A percentile compares a stretch with the other conserved stretches of the same genome.
Evolutionary conservation across 2,329 filamentous ascomycete genomes (phyloP).

Genomic region (Calonectria crousiana): DNA sequence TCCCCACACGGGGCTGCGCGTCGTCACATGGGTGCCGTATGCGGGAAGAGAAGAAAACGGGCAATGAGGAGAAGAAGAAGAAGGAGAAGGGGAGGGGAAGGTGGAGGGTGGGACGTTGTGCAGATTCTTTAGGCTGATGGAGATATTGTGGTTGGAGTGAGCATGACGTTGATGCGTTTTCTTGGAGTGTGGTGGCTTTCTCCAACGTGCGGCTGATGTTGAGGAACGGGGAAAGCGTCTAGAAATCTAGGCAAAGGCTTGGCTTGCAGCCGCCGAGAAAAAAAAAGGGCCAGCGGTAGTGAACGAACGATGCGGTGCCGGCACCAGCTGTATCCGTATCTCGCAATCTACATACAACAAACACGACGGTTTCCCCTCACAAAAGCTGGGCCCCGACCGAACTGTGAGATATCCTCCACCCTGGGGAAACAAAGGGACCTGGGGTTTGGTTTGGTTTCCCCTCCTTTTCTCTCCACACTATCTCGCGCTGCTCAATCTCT

Average conservation of each 20-base stretch:
- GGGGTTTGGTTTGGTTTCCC: background rate
- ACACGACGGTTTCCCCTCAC: background rate
- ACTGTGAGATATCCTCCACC: background rate
- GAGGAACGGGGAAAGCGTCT: background rate
- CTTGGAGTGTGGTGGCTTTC: background rate
- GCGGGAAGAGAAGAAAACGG: background rate
- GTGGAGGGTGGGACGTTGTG: background rate
- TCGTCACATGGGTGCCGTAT: slow-evolving; percentile 16
- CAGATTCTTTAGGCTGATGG: background rate
- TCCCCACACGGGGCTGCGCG: slow-evolving; percentile 11
- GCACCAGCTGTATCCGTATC: no score
- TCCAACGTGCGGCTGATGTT: background rate
- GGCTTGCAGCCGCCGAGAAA: background rate
- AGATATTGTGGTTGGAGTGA: background rate
- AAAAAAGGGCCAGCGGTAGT: background rate
- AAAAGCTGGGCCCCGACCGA: background rate
- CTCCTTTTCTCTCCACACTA: slow-evolving; percentile 1
- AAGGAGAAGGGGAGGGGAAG: background rate
- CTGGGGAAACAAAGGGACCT: background rate
- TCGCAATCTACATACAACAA: background rate
- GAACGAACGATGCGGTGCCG: no score
- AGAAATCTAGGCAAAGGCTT: slow-evolving; percentile 5
- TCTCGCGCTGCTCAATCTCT: background rate
- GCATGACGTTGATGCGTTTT: background rate
- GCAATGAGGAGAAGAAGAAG: background rate